Base-by-base conservation (phyloP, 2,329 filamentous ascomycete species). In the Hymenoscyphus repandus region DNA sequence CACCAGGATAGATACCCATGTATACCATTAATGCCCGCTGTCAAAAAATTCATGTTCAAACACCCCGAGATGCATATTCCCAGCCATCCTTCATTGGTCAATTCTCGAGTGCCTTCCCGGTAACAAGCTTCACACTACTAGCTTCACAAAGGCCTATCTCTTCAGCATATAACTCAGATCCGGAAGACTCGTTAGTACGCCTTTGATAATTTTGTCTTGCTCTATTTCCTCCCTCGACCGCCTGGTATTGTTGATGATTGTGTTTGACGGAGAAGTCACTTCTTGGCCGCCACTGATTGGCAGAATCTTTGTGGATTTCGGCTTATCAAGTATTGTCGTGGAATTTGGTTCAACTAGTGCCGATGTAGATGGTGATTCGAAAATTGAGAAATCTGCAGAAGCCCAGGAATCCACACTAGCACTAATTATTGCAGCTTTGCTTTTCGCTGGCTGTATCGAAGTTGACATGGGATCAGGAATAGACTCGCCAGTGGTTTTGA, bases 101-200 rank as follows among this genome's bases (percentile, higher is more conserved):
- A 4, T 27, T 7, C 4, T 20, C 17, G 18, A 37, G n/a, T 33
- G 45, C 33, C 20, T n/a, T 6, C 30, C 2, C 43, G 11, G 17
- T 27, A 12, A 20, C 6, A n/a, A 13, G 9, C 15, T 32, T 17
- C 11, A 13, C n/a, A 18, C 17, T 18, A n/a, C 12, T 12, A 6
- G 18, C 11, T n/a, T 18, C 13, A 20, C 12, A 41, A 38, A 2
- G 15, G 31, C 40, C 44, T 59, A 64, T 40, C 57, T 56, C 30
- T 55, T 58, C 12, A 69, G 50, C 66, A 69, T 69, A 55, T 68
- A 69, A 11, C 61, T 62, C 13, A 69, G 53, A 54, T 69, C 61
- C 1, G 67, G 67, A 10, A 69, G 52, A 2, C 59, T 58, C 27
- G 61, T 61, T 12, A 69, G 52, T 9, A 69, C 61, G 31, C 51